Evolutionary conservation across 306 rosid species (phyloP).

Genomic region (cucumber (Cucumis sativus)): Cucumber_9930_V3 NC_026655.2:16594501-16595000

Average conservation of each 20-base stretch:
- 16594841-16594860: not conserved
- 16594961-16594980: not conserved
- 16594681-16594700: not conserved
- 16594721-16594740: not conserved
- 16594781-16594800: too few species aligned
- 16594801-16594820: too few species aligned
- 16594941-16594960: not conserved
- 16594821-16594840: too few species aligned
- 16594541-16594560: too few species aligned
- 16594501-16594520: too few species aligned
- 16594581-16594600: too few species aligned
- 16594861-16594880: not conserved
- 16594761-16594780: not conserved
- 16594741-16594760: not conserved
- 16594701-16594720: not conserved
- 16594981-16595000: slow-evolving; percentile 11
- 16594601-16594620: too few species aligned
- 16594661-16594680: not conserved
- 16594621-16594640: too few species aligned
- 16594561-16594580: too few species aligned
- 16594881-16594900: not conserved
- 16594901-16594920: not conserved
- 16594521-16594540: too few species aligned
- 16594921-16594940: not conserved
- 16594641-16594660: not conserved